Conservation (phyloP, 805 yeast species). For the Sugiyamaella boreocaroliniensis region DNA sequence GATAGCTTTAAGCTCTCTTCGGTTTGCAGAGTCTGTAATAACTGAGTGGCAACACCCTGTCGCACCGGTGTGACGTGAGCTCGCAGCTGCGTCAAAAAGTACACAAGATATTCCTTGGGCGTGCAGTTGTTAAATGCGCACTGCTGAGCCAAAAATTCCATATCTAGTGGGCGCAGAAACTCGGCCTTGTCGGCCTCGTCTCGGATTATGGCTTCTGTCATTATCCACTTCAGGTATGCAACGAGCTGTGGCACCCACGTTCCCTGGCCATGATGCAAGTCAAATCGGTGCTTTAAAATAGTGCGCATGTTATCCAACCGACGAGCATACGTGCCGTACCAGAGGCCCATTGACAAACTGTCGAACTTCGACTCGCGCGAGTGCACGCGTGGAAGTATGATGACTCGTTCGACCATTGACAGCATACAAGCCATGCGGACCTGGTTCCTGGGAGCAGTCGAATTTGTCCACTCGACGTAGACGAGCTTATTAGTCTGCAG, state of each 20-base stretch:
- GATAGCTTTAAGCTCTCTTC: neutral
- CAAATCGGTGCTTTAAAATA: constrained; percentile 1
- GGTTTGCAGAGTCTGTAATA: neutral
- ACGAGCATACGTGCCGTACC: constrained; percentile 10
- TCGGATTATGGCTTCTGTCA: constrained; percentile 8
- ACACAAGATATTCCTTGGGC: constrained; percentile 2
- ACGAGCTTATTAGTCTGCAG: constrained; percentile 4
- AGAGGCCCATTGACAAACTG: constrained; percentile 1
- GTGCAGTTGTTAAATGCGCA: constrained; percentile 14
- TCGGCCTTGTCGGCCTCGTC: constrained; percentile 2
- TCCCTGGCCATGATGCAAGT: constrained; percentile 5
- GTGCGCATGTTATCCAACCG: neutral
- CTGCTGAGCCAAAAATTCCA: constrained; percentile 14
- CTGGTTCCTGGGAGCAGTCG: neutral
- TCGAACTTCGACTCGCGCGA: constrained; percentile 16
- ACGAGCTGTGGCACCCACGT: constrained; percentile 16
- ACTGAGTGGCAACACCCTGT: neutral
- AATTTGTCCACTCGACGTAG: constrained; percentile 6
- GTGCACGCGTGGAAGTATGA: constrained; percentile 2
- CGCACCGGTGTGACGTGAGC: neutral
- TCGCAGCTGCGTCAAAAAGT: constrained; percentile 6
- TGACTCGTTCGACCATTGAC: constrained; percentile 5
- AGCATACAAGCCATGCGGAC: constrained; percentile 9
- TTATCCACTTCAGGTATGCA: constrained; percentile 5
- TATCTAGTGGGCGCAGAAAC: constrained; percentile 12